Evolutionary conservation across 1,139 yeast species (phyloP), one percentile per base, ranked within the genome.

Genomic region (Taphrina sp.): DNA sequence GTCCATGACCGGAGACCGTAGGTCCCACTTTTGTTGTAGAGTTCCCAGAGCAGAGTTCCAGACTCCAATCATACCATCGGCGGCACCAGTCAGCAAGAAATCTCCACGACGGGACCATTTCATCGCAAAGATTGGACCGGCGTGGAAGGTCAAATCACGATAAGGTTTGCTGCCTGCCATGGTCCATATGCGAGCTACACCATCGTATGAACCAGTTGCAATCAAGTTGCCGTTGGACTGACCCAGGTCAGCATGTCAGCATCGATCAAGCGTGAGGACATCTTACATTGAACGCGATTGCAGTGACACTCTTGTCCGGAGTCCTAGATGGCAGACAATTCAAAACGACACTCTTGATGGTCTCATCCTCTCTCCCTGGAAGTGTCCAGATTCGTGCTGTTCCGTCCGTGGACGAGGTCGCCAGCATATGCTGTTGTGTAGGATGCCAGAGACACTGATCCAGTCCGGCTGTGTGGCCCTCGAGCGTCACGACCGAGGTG

Each of bases 31-130:
- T 52, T 76, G 78, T 8, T 74, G 62, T 2, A 78, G 73, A 22
- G 74, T 74, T 0, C 83, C 83, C 1, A 77, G 69, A 17, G 67
- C 60, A 0, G 75, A 68, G 63, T 79, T 80, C 87, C 87, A 82
- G 1, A 81, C 67, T 1, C 80, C 76, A 0, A 76, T 71, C 31
- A 67, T 69, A 53, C 71, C 73, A 8, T 69, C 66, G 29, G 71
- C 66, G 61, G 77, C 80, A 7, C 74, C 64, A 2, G 79, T 72
- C 42, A 76, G 61, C 5, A 77, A 58, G 57, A 68, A 70, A 0
- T 72, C 65, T 12, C 76, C 74, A 36, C 72, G 69, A 1, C 72
- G 67, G 55, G 76, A 78, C 84, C 85, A 81, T 58, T 71, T 68
- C 12, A 79, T 66, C 0, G 73, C 66, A 7, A 81, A 62, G 0